phyloP scores from a whole-genome alignment of 2,329 filamentous ascomycete species.

The Madurella fahalii region DNA sequence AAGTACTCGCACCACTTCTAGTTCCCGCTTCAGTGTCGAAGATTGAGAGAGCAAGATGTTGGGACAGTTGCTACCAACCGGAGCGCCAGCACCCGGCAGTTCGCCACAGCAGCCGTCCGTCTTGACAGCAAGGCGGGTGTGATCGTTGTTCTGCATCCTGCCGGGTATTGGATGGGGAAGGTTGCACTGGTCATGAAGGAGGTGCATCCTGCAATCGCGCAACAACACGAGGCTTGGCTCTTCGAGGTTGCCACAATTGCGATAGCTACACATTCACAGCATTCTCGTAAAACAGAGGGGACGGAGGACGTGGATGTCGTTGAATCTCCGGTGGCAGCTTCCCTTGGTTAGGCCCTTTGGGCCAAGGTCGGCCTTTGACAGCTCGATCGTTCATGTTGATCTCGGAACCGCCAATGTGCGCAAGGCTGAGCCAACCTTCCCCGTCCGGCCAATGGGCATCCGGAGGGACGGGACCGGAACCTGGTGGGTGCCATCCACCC shows the following conservation, averaged over 20 bases:
- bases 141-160: not conserved
- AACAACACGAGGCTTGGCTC: not conserved
- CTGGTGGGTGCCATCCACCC: too few relatives aligned
- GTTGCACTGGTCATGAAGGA: not conserved
- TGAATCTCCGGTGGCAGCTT: too few relatives aligned
- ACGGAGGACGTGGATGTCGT: too few relatives aligned
- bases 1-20: not conserved
- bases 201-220: not conserved
- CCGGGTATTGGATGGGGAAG: not conserved
- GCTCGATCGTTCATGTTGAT: too few relatives aligned
- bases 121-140: not conserved
- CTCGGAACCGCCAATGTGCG: too few relatives aligned
- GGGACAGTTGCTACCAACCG: not conserved
- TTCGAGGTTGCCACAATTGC: not conserved
- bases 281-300: too few relatives aligned
- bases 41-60: not conserved
- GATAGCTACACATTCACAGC: too few relatives aligned
- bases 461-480: too few relatives aligned
- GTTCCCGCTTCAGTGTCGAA: not conserved
- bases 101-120: constrained; percentile 9
- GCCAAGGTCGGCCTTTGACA: too few relatives aligned
- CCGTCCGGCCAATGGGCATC: too few relatives aligned
- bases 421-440: too few relatives aligned
- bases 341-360: too few relatives aligned
- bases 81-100: not conserved